Evolutionary conservation across 306 rosid genomes (phyloP), one percentile per base, ranked within the genome.

Genomic region (Cicer bijugum): DNA sequence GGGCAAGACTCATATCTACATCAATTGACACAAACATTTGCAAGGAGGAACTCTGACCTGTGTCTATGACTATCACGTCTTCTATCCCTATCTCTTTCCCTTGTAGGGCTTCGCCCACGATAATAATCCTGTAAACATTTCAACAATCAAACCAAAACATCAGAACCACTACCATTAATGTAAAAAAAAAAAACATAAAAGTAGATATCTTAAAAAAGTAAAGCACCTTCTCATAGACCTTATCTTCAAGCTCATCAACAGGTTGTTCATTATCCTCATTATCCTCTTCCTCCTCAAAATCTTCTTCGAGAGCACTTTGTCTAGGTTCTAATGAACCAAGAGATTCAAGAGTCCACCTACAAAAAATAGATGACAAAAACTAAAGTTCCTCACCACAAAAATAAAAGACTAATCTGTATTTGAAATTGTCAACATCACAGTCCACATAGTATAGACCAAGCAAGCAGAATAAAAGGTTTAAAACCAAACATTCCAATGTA

Each of bases 201-300:
- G 12, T 62, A 28, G 19, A 66, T 57, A 42, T 5, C 38, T 51
- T 68, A 70, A 67, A 75, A 23, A 78, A 58, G 14, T 58, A 53
- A 76, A 23, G 50, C 37, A 92, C 97, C 90, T 90, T 90, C 48
- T 87, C 99, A 46, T 86, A 84, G 58, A 71, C 78, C 47, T 80
- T 95, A 76, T 89, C 96, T 71, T 89, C 96, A 12, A 85, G 9
- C 62, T 78, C 88, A 40, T 88, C 97, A 77, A 45, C 88, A 79
- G 89, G 90, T 50, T 89, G 91, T 37, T 88, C 97, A 63, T 81
- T 86, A 63, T 95, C 99, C 79, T 91, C 99, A 77, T 90, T 95
- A 80, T 94, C 99, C 79, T 94, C 98, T 78, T 94, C 97, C 85
- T 95, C 99, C 85, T 95, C 99, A 82, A 91, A 95, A 83, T 95